Percentiles rank a stretch among this genome's conserved stretches.
Evolutionary conservation across 225 moss, liverwort and hornwort genomes (phyloP).

Genomic region (Rhytidiadelphus loreus): DNA sequence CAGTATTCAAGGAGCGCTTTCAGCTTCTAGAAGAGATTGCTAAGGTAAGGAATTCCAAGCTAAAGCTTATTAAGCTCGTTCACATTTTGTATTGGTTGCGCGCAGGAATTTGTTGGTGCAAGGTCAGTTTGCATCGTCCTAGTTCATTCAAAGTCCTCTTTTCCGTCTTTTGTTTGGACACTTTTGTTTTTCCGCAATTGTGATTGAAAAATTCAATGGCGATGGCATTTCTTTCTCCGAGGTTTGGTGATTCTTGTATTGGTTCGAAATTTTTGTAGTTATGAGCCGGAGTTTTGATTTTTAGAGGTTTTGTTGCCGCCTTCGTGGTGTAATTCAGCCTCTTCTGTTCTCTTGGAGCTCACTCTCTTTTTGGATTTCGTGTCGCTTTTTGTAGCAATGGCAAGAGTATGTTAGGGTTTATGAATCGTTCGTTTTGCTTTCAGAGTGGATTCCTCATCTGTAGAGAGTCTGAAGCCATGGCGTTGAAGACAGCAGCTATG

Average conservation of each 20-base stretch:
- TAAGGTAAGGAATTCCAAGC: not conserved
- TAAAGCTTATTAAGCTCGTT: not conserved
- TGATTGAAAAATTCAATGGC: not conserved
- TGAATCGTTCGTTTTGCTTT: not conserved
- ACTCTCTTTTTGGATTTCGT: not conserved
- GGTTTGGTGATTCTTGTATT: not conserved
- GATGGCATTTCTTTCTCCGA: not conserved
- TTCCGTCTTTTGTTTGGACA: not conserved
- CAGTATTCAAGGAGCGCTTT: not conserved
- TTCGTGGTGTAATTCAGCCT: not conserved
- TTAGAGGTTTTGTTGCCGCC: not conserved
- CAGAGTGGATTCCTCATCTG: not conserved
- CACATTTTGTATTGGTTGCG: not conserved
- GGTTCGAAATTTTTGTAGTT: not conserved
- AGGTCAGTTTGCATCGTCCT: not conserved
- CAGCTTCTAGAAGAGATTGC: not conserved
- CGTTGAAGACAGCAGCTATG: slow-evolving; percentile 32
- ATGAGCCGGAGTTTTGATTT: not conserved
- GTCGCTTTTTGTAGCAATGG: not conserved
- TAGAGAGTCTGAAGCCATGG: slow-evolving; percentile 14
- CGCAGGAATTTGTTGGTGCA: not conserved
- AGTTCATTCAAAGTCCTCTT: not conserved
- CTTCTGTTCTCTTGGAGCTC: not conserved
- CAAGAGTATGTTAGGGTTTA: not conserved
- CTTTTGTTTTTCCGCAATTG: not conserved